Conservation (phyloP, 2,329 filamentous ascomycete genomes). For the Pseudocercospora eumusae region DNA sequence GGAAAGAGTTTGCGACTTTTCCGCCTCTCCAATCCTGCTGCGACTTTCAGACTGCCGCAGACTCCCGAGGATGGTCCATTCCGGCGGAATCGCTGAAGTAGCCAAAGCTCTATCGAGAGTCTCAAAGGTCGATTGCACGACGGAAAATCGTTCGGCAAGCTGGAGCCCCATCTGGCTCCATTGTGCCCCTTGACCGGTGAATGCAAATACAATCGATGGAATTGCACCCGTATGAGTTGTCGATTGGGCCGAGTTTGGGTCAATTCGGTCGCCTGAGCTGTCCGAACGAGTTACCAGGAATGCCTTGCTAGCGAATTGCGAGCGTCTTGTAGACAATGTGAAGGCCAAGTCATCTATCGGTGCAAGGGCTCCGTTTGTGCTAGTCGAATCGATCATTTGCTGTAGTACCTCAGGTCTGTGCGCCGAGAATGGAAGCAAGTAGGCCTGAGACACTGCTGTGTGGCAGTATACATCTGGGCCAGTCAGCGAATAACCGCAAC, state of each 20-base stretch:
- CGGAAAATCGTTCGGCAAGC: not conserved
- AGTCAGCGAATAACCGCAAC: not conserved
- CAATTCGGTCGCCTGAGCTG: not conserved
- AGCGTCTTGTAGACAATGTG: not conserved
- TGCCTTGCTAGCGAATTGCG: not conserved
- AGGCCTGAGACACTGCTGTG: not conserved
- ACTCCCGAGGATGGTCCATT: not conserved
- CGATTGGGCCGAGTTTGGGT: not conserved
- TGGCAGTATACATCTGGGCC: not conserved
- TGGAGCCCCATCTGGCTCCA: not conserved
- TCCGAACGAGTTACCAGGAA: not conserved
- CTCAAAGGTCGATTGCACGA: not conserved
- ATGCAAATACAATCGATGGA: not conserved
- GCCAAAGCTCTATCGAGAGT: not conserved
- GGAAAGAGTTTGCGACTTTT: not conserved
- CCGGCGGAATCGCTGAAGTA: not conserved
- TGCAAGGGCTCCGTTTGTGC: not conserved
- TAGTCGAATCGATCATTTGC: not conserved
- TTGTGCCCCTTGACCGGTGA: not conserved
- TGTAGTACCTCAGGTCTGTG: not conserved
- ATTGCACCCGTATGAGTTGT: not conserved
- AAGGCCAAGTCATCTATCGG: not conserved
- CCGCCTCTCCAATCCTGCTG: not conserved
- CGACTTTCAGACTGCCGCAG: not conserved
- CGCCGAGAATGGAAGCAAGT: not conserved